A percentile compares a stretch with the other conserved stretches of the same genome.
phyloP scores from a whole-genome alignment of 768 basidiomycete species.

The Trametes cubensis region DNA sequence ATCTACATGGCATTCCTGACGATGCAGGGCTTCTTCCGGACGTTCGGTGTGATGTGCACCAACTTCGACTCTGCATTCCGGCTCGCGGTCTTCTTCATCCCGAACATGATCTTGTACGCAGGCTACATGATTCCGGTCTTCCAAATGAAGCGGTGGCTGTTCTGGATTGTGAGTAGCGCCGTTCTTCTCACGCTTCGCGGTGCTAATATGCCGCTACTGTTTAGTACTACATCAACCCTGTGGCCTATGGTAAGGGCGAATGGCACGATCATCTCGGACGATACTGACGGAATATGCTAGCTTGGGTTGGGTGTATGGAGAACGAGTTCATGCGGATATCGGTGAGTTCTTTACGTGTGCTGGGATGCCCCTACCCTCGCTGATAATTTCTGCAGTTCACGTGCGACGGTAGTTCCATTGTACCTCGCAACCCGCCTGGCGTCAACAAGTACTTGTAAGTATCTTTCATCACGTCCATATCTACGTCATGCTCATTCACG shows the following conservation, averaged over 20 bases:
- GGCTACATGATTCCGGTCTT: conserved; percentile 71
- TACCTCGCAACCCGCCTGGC: conserved; percentile 64
- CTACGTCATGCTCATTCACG: conserved; percentile 25
- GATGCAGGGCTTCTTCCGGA: conserved; percentile 87
- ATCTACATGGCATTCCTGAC: conserved; percentile 64
- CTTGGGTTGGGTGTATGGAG: conserved; percentile 78
- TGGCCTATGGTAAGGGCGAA: conserved; percentile 58
- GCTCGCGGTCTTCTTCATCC: conserved; percentile 68
- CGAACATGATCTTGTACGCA: conserved; percentile 72
- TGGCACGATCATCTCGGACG: not conserved
- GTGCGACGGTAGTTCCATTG: conserved; percentile 66
- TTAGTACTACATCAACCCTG: conserved; percentile 78
- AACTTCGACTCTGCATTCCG: conserved; percentile 59
- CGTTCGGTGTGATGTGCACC: conserved; percentile 58
- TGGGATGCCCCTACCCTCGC: conserved; percentile 4
- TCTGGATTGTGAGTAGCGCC: conserved; percentile 71
- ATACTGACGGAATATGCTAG: conserved; percentile 35
- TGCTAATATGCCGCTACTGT: not conserved
- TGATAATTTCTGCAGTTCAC: conserved; percentile 43
- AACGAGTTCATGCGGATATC: conserved; percentile 81
- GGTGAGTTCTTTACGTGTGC: conserved; percentile 42
- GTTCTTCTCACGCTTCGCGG: not conserved
- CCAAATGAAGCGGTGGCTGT: conserved; percentile 79
- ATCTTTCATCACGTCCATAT: conserved; percentile 25
- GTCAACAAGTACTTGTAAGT: conserved; percentile 65